Base-by-base conservation (phyloP, 148 eudicot genomes). In the Rhododendron kiyosumense region DNA sequence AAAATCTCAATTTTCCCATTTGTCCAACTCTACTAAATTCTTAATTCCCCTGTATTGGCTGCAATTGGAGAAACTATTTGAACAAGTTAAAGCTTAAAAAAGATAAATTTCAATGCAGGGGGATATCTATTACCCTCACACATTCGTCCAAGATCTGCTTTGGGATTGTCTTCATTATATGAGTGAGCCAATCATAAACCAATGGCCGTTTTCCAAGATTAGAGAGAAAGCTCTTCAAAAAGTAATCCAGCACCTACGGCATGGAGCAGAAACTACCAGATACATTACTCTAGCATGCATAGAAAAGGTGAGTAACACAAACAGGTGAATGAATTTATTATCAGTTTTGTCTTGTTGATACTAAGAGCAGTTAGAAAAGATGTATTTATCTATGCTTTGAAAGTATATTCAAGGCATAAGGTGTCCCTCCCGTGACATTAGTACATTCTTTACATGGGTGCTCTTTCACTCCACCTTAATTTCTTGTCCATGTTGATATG, bases 121-220 rank as follows among this genome's bases (percentile, higher is more conserved):
- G 87, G 87, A 85, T 48, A 22, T 67, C 14, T 79, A 79, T 32
- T 63, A 67, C 24, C 67, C 63, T 63, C 87, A 79, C 30, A 32
- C 46, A 9, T 80, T 80, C 48, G 46, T 85, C 67, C 87, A 85
- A 67, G 78, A 85, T 85, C 41, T 85, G 63, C 75, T 85, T 7
- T 85, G 87, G 87, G 78, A 85, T 17, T 22, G 63, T 6, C 78
- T 85, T 26, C 7, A 83, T 67, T 85, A 85, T 36, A 10, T 85
- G 17, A 45, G 84, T 8, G 87, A 85, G 65, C 87, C 87, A 3
- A 12, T 85, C 11, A 3, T 80, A 1, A 67, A 14, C 46, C 7
- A 5, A 0, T 80, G 87, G 87, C 84, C 87, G 7, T 67, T 85
- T 30, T 34, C 49, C 15, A 85, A 79, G 36, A 26, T 85, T 3